Evolutionary conservation across 306 rosid genomes (phyloP).

Genomic region (Styphnolobium japonicum): DNA sequence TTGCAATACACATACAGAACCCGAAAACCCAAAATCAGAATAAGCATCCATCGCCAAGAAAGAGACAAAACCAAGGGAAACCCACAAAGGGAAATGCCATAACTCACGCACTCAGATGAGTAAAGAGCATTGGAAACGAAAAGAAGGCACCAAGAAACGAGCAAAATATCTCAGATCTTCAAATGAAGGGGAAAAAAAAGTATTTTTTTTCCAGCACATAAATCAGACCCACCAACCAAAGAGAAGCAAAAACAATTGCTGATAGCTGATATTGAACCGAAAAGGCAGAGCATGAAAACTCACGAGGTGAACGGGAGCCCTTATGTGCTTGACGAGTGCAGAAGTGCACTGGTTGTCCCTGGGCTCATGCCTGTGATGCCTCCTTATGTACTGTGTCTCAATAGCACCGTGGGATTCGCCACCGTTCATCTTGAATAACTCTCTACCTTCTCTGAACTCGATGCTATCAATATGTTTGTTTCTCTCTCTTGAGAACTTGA

Average conservation of each 20-base stretch:
- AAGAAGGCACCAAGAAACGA: constrained; percentile 8
- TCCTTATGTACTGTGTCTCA: constrained; percentile 78
- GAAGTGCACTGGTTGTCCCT: constrained; percentile 85
- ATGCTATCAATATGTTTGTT: no score
- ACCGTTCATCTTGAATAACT: constrained; percentile 64
- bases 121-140: background rate
- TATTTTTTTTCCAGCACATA: background rate
- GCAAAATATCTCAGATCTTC: constrained; percentile 41
- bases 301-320: constrained; percentile 87
- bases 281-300: background rate
- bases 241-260: background rate
- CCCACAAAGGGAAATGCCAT: background rate
- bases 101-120: background rate
- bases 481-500: background rate
- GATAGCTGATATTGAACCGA: background rate
- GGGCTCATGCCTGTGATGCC: constrained; percentile 80
- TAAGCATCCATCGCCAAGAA: background rate
- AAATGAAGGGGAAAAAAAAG: constrained; percentile 2
- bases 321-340: constrained; percentile 81
- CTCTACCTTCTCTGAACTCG: no score
- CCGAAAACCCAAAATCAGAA: background rate
- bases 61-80: background rate
- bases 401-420: constrained; percentile 42
- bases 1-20: background rate
- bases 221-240: background rate